Evolutionary conservation across 768 basidiomycete species (phyloP).

Genomic region (Boletus vinaceobasis): DNA sequence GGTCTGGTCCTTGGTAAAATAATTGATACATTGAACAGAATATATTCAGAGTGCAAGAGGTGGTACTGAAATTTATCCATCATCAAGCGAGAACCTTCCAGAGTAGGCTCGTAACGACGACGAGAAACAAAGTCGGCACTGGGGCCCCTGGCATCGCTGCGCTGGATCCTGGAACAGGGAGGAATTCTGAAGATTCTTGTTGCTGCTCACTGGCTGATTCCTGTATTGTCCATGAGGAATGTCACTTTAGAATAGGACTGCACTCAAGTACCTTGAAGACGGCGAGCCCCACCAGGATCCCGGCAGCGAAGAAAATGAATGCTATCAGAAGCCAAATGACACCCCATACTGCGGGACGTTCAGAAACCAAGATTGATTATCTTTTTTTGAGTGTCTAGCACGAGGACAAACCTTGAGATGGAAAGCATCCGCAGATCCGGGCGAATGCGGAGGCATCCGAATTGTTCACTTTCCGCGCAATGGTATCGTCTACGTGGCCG

Average conservation of each 20-base stretch:
- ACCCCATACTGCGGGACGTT: constrained; percentile 65
- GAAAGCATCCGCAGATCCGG: constrained; percentile 79
- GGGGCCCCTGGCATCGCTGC: constrained; percentile 32
- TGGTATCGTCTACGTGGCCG: constrained; percentile 63
- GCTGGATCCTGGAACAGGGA: constrained; percentile 56
- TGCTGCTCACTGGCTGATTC: constrained; percentile 58
- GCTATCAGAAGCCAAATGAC: constrained; percentile 82
- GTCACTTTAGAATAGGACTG: neutral
- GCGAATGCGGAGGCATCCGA: constrained; percentile 88
- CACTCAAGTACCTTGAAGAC: constrained; percentile 68
- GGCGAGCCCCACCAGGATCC: constrained; percentile 72
- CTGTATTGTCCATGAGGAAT: constrained; percentile 31
- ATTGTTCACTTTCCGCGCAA: constrained; percentile 78
- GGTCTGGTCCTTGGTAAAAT: neutral
- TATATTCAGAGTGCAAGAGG: neutral
- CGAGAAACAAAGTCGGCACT: constrained; percentile 22
- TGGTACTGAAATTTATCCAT: neutral
- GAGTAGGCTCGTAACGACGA: constrained; percentile 20
- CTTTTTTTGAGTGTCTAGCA: neutral
- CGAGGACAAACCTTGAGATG: constrained; percentile 58
- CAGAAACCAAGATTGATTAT: neutral
- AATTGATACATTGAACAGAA: constrained; percentile 8
- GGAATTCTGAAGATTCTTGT: constrained; percentile 49
- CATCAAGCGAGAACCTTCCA: constrained; percentile 23
- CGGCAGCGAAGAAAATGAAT: constrained; percentile 68